Percentiles rank a stretch among this genome's conserved stretches.
Evolutionary conservation across 225 moss, liverwort and hornwort species (phyloP).

Genomic region (Neckera pumila): DNA sequence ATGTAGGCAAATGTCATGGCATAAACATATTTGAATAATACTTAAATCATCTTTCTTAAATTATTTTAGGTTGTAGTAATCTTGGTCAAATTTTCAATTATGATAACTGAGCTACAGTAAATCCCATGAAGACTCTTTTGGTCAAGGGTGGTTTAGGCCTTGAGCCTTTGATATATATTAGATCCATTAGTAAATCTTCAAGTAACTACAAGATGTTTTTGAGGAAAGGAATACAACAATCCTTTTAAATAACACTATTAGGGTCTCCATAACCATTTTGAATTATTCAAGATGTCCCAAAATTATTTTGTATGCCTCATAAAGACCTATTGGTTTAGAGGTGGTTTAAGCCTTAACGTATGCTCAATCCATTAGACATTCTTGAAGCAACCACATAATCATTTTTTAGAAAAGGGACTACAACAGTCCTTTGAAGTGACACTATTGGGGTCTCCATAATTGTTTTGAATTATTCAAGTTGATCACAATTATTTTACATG

Average conservation of each 20-base stretch:
- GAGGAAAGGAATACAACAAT: not conserved
- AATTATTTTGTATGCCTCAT: not conserved
- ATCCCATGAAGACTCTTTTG: fast-evolving
- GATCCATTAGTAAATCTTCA: not conserved
- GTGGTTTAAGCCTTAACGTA: not conserved
- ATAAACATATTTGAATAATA: not conserved
- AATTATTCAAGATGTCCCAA: fast-evolving
- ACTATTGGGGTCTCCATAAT: too few species aligned
- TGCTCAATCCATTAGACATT: not conserved
- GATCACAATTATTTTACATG: too few species aligned
- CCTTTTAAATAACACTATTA: not conserved
- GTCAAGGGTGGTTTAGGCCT: not conserved
- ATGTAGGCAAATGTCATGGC: too few species aligned
- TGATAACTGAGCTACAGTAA: not conserved
- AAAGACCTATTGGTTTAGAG: not conserved
- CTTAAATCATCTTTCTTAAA: not conserved
- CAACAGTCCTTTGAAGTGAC: too few species aligned
- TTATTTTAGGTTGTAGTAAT: not conserved
- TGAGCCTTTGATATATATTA: not conserved
- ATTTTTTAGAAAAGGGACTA: not conserved
- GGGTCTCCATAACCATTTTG: fast-evolving
- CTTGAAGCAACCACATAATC: not conserved
- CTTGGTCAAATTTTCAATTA: not conserved
- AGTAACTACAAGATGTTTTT: not conserved
- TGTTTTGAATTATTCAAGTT: too few species aligned